Evolutionary conservation across 2,329 filamentous ascomycete genomes (phyloP).

Genomic region (Cladosporium sp.): DNA sequence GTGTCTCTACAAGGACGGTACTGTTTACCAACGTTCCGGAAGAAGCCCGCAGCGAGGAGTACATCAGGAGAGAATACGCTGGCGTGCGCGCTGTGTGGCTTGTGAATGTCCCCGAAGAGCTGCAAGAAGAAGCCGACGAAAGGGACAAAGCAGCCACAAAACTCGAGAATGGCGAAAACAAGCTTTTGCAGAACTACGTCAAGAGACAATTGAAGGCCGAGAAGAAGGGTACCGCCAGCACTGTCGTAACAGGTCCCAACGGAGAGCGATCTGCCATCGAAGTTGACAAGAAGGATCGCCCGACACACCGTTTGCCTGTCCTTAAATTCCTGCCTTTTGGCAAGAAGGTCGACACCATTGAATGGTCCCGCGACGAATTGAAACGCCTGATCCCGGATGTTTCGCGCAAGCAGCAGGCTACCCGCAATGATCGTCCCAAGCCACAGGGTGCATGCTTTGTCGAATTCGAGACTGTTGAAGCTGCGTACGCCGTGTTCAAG

Average conservation of each 20-base stretch:
- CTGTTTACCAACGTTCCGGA: conserved; percentile 44
- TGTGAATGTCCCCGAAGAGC: conserved; percentile 40
- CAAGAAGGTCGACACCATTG: conserved; percentile 84
- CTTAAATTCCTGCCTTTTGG: conserved; percentile 60
- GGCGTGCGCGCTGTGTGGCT: conserved; percentile 43
- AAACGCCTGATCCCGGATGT: conserved; percentile 69
- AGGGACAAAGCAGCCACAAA: conserved; percentile 40
- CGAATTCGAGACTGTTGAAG: conserved; percentile 76
- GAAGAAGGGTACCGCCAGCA: conserved; percentile 29
- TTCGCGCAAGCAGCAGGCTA: conserved; percentile 61
- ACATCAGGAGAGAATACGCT: conserved; percentile 34
- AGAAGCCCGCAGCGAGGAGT: conserved; percentile 34
- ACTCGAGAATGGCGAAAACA: conserved; percentile 42
- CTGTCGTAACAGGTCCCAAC: background rate
- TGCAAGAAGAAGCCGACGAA: conserved; percentile 41
- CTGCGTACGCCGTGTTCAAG: conserved; percentile 76
- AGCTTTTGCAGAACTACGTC: conserved; percentile 34
- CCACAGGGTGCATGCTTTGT: conserved; percentile 76
- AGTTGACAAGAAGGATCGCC: conserved; percentile 57
- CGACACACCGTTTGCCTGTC: conserved; percentile 59
- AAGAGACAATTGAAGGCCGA: conserved; percentile 24
- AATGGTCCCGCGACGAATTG: conserved; percentile 75
- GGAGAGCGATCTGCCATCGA: conserved; percentile 36
- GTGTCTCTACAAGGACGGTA: conserved; percentile 43
- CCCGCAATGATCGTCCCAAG: conserved; percentile 61